phyloP scores from a whole-genome alignment of 2,329 filamentous ascomycete genomes.

The Pseudogymnoascus sp. region DNA sequence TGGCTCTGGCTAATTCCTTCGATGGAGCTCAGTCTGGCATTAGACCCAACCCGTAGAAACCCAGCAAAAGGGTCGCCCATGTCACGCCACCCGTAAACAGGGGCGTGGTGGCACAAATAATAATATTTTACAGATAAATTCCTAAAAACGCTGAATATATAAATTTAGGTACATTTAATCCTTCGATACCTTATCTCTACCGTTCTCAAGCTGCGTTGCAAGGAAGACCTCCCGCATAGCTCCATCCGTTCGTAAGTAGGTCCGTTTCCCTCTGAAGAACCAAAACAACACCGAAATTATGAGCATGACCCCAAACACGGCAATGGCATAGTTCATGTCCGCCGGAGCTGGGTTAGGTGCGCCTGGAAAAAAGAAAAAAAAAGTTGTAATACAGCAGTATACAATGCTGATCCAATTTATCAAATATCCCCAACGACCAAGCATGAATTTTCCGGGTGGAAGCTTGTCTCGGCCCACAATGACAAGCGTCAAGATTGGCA shows the following conservation, averaged over 20 bases:
- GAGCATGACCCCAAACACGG: conserved; percentile 50
- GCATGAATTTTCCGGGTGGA: conserved; percentile 37
- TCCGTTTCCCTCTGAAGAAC: conserved; percentile 37
- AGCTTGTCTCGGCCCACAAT: conserved; percentile 46
- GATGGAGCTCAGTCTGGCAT: too few species aligned
- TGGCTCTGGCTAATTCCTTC: too few species aligned
- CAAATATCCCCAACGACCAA: conserved; percentile 40
- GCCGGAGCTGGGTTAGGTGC: conserved; percentile 37
- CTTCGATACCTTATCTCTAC: not conserved
- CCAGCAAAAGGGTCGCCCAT: too few species aligned
- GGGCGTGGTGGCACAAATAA: too few species aligned
- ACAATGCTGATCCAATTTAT: conserved; percentile 44
- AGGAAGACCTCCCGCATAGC: conserved; percentile 13
- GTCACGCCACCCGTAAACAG: too few species aligned
- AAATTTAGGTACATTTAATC: not conserved
- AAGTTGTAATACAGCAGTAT: conserved; percentile 45
- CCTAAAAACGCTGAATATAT: not conserved
- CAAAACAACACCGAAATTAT: conserved; percentile 44
- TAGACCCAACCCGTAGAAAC: too few species aligned
- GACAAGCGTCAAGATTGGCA: conserved; percentile 45
- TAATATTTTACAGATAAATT: not conserved
- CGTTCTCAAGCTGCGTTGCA: conserved; percentile 11
- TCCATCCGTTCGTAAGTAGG: conserved; percentile 13
- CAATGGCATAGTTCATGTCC: conserved; percentile 55
- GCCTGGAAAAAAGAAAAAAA: conserved; percentile 50